A percentile compares a stretch with the other conserved stretches of the same genome.
Conservation (phyloP, 2,329 filamentous ascomycete species). For the Botrytis porri region DNA sequence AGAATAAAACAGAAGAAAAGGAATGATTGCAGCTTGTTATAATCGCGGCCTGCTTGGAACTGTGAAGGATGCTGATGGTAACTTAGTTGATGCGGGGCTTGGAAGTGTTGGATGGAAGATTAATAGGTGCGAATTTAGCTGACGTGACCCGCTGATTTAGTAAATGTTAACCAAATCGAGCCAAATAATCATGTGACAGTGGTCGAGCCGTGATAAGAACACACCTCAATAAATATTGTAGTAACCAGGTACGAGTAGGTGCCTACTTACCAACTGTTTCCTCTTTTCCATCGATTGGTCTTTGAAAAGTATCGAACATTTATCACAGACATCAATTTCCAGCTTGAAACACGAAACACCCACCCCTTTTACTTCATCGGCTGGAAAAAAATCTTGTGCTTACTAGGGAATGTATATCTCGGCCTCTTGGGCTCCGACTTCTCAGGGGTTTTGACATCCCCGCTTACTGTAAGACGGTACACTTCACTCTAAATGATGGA, state of each 20-base stretch:
- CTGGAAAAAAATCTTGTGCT: not conserved
- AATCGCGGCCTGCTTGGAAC: not conserved
- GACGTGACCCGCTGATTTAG: not conserved
- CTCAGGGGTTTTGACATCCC: conserved; percentile 6
- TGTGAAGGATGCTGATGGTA: not conserved
- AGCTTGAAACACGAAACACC: not conserved
- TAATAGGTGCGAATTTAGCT: not conserved
- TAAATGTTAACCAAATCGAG: not conserved
- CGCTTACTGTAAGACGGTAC: conserved; percentile 2
- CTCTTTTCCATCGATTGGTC: not conserved
- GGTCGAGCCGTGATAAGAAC: not conserved
- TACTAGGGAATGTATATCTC: not conserved
- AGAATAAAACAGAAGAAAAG: not conserved
- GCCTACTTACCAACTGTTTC: not conserved
- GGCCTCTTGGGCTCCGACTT: not conserved
- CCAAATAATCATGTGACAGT: not conserved
- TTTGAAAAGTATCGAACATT: not conserved
- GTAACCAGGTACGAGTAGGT: not conserved
- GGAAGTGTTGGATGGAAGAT: not conserved
- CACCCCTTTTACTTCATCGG: not conserved
- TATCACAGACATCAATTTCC: not conserved
- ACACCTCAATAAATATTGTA: not conserved
- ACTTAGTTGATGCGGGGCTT: not conserved
- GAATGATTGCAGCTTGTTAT: not conserved
- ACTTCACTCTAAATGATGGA: not conserved